A percentile compares a stretch with the other conserved stretches of the same genome.
phyloP scores from a whole-genome alignment of 768 basidiomycete species.

The Lactifluus echinatus region DNA sequence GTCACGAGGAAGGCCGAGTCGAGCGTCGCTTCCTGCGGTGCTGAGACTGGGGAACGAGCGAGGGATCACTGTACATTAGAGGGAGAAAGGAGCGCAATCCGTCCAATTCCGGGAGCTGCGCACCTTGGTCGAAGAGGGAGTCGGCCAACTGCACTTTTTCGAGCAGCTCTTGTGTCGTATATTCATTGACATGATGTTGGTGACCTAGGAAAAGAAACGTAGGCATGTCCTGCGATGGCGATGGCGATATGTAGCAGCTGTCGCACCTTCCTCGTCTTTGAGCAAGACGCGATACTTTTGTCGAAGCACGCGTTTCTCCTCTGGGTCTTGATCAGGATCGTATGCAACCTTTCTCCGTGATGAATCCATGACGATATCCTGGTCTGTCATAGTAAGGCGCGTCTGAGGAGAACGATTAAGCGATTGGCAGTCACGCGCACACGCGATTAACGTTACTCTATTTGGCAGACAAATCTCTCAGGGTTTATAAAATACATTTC shows the following conservation, averaged over 20 bases:
- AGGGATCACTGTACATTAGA: no score
- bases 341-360: constrained; percentile 37
- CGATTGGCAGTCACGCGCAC: background rate
- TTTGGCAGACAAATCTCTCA: background rate
- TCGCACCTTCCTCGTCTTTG: constrained; percentile 27
- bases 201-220: constrained; percentile 22
- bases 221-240: background rate
- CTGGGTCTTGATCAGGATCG: constrained; percentile 80
- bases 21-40: constrained; percentile 69
- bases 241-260: background rate
- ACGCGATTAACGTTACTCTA: background rate
- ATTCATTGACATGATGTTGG: constrained; percentile 45
- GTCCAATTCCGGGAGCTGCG: no score
- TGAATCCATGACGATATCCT: constrained; percentile 10
- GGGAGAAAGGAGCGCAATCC: no score
- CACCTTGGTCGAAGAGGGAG: constrained; percentile 56
- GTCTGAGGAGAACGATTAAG: background rate
- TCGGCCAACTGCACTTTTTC: constrained; percentile 51
- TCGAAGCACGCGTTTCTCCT: constrained; percentile 66
- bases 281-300: constrained; percentile 64
- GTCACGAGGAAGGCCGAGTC: constrained; percentile 77
- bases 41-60: constrained; percentile 1
- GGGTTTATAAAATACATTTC: constrained; percentile 20
- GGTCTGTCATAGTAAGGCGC: constrained; percentile 8
- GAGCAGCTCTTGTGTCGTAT: constrained; percentile 47